Evolutionary conservation across 2,329 filamentous ascomycete species (phyloP).

Genomic region (Colletotrichum simmondsii): DNA sequence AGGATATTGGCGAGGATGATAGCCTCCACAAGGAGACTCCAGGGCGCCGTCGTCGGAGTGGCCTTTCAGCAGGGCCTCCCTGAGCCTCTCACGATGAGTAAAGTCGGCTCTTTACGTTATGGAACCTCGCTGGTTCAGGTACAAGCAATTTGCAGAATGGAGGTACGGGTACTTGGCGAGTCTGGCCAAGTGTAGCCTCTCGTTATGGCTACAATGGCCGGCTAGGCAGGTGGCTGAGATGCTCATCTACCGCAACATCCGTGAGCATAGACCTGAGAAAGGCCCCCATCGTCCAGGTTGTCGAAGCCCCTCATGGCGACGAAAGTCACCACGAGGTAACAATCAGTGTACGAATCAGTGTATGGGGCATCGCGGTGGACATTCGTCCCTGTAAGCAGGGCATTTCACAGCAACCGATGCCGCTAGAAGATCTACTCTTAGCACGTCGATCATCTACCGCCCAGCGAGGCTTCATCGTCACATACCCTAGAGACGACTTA

Average conservation of each 20-base stretch:
- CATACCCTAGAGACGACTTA: background rate
- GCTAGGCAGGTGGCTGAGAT: background rate
- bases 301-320: background rate
- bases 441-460: conserved; percentile 24
- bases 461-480: background rate
- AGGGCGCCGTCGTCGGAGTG: conserved; percentile 14
- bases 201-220: background rate
- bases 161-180: background rate
- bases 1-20: conserved; percentile 15
- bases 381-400: background rate
- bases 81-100: background rate
- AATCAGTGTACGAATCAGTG: background rate
- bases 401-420: conserved; percentile 1
- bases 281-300: background rate
- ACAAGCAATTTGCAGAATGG: background rate
- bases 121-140: background rate
- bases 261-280: background rate
- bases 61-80: background rate
- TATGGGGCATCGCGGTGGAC: background rate
- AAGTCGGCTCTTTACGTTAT: background rate
- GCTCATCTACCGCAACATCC: conserved; percentile 8
- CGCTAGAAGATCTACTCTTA: conserved; percentile 29
- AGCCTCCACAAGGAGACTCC: background rate
- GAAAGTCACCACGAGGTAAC: conserved; percentile 2
- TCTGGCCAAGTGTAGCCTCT: conserved; percentile 1